Evolutionary conservation across 202 grass and related monocot species (phyloP), one percentile per base, ranked within the genome.

Genomic region (Panicum hallii): DNA sequence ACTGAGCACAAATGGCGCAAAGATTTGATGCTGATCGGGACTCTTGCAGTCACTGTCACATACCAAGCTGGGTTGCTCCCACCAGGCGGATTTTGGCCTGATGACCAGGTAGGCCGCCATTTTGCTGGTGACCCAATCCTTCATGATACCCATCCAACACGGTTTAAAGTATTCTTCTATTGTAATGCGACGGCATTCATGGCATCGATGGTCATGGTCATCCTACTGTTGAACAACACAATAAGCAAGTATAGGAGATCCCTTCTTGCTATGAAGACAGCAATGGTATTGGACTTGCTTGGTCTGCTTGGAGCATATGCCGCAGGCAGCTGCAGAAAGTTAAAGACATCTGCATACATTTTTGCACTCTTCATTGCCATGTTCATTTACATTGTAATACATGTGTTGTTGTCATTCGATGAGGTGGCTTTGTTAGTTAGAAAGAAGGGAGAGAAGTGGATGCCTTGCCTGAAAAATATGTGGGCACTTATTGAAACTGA

Each of bases 101-200:
- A 82, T 72, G 84, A 86, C 42, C 1, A 13, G 6, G 30, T 42
- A 20, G 8, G 48, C 53, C 77, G 48, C 53, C 77, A 90, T 77
- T 78, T 88, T 63, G 88, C 91, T 4, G 91, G 91, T 30, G 83
- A 79, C 3, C 78, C 88, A 0, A 70, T 94, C 67, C 45, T 94
- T 30, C 84, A 75, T 15, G 92, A 91, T 45, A 87, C 62, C 65
- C 30, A 79, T 7, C 75, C 71, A 23, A 30, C 0, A 9, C 60
- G 92, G 44, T 94, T 85, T 73, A 70, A 71, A 28, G 55, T 81
- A 20, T 94, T 94, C 84, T 89, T 94, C 47, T 86, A 84, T 41
- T 89, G 58, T 61, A 94, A 94, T 43, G 80, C 89, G 26, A 84
- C 82, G 5, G 69, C 89, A 50, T 91, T 91, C 84, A 86, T 91